These are phyloP conservation scores for Diutina sp. DNA, from an alignment of 1,139 yeast species.

Conservation along the genomic window DNA sequence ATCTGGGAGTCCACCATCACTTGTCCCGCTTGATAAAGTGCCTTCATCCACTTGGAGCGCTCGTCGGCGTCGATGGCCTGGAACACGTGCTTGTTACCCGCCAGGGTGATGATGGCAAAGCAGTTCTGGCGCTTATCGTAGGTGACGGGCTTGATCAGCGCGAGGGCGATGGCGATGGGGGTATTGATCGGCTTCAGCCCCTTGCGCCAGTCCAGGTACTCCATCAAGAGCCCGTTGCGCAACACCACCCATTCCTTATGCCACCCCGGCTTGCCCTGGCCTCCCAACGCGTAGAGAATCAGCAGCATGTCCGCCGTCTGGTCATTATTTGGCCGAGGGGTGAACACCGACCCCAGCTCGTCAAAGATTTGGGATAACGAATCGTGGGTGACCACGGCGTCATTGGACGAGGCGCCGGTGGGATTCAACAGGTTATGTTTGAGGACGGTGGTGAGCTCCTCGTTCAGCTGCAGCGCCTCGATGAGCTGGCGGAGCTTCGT, in stretches of 20 bases:
- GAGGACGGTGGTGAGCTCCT: conserved; percentile 25
- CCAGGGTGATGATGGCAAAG: conserved; percentile 66
- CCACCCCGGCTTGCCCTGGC: conserved; percentile 74
- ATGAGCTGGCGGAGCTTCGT: conserved; percentile 30
- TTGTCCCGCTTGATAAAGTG: conserved; percentile 39
- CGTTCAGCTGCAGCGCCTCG: conserved; percentile 27
- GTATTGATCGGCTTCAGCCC: conserved; percentile 50
- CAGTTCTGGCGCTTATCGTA: conserved; percentile 43
- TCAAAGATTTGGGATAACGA: conserved; percentile 22
- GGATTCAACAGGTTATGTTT: conserved; percentile 17
- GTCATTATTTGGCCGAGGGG: conserved; percentile 5
- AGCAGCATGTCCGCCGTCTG: conserved; percentile 33
- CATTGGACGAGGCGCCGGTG: neutral
- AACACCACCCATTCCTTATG: conserved; percentile 84
- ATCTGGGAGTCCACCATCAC: conserved; percentile 6
- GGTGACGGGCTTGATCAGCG: conserved; percentile 45
- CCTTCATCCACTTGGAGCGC: conserved; percentile 55
- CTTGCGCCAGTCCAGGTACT: conserved; percentile 74
- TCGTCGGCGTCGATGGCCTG: conserved; percentile 70
- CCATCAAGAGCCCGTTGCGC: conserved; percentile 52
- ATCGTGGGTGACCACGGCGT: neutral
- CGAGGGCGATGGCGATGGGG: conserved; percentile 65
- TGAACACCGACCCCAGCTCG: neutral
- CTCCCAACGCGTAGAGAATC: conserved; percentile 54
- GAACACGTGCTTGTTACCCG: conserved; percentile 56